Evolutionary conservation across 768 basidiomycete genomes (phyloP).

Genomic region (Lentinus tigrinus): DNA sequence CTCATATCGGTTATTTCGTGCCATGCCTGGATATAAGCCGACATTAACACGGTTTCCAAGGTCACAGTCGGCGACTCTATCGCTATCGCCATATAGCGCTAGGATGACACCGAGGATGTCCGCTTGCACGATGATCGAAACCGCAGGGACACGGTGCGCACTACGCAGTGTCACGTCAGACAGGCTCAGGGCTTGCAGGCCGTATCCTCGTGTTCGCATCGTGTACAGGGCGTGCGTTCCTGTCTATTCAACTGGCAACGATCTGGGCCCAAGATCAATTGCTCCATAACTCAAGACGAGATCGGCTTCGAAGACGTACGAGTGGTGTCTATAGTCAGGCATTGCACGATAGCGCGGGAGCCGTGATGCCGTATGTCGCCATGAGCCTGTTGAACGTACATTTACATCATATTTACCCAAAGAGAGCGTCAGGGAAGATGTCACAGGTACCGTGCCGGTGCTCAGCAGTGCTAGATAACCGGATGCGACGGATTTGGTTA

Average conservation of each 20-base stretch:
- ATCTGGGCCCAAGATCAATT: background rate
- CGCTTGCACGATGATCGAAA: background rate
- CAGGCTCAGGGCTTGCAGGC: background rate
- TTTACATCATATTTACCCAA: background rate
- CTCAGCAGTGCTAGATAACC: background rate
- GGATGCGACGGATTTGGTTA: background rate
- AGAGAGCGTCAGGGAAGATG: background rate
- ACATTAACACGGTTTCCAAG: constrained; percentile 11
- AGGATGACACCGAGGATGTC: background rate
- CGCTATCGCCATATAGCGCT: background rate
- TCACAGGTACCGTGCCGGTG: background rate
- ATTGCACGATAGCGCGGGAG: background rate
- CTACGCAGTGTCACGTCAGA: background rate
- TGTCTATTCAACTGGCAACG: background rate
- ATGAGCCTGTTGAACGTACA: background rate
- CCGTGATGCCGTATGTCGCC: background rate
- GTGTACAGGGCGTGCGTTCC: background rate
- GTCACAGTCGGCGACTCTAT: constrained; percentile 10
- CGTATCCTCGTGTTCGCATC: background rate
- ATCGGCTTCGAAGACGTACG: background rate
- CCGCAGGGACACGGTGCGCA: background rate
- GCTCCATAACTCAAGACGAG: background rate
- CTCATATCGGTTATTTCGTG: constrained; percentile 11
- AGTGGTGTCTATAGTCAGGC: background rate
- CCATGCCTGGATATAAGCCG: background rate